Base-by-base conservation (phyloP, 2,329 filamentous ascomycete genomes). In the Fusarium camptoceras region DNA sequence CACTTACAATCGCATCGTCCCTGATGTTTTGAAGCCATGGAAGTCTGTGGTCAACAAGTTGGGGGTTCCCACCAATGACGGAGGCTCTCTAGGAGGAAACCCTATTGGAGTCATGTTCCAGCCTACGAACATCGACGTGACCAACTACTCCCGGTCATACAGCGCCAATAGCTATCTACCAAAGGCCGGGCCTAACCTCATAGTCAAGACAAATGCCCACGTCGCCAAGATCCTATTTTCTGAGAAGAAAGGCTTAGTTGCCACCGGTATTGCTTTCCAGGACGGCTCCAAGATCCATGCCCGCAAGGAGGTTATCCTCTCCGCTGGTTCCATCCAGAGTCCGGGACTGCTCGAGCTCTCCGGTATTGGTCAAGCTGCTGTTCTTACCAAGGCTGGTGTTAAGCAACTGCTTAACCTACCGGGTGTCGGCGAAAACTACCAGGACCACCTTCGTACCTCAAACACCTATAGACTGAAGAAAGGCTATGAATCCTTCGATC, bases 61-160 rank as follows among this genome's bases (percentile, higher is more conserved):
- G 11, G 55, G 47, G 0, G 27, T 59, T 3, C 39, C 48, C 4
- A 44, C 78, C 39, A 76, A 73, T 20, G 77, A 85, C 1, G 74
- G 83, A 55, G 47, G 55, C 3, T 84, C 81, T 3, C 77, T 86
- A 1, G 78, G 79, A 34, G 84, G 85, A 3, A 76, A 83, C 41
- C 79, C 79, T 2, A 64, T 85, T 8, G 85, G 84, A 10, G 81
- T 82, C 30, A 81, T 81, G 70, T 80, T 77, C 41, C 83, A 85
- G 66, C 82, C 84, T 5, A 83, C 77, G 61, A 85, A 81, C 69
- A 80, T 86, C 59, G 77, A 81, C 48, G 44, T 59, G 49, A 76
- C 75, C 12, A 78, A 81, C 59, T 86, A 83, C 66, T 82, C 77
- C 34, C 78, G 84, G 41, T 84, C 83, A 6, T 86, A 85, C 73